Conservation (phyloP, 495 filamentous ascomycete genomes). For the Penicillium ucsense region DNA sequence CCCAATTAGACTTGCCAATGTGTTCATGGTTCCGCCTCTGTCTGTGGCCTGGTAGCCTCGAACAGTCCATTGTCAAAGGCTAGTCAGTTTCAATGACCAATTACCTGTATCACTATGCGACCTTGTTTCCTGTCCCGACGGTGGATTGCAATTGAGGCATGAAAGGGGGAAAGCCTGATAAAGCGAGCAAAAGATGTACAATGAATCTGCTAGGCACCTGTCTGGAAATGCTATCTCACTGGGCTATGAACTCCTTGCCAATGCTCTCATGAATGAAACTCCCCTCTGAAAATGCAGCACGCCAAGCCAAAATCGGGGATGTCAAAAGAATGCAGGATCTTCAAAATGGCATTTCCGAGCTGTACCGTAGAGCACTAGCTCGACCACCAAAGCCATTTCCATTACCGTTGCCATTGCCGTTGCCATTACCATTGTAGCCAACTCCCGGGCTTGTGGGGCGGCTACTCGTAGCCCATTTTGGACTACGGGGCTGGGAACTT, state of each 20-base stretch:
- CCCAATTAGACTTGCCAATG: no score
- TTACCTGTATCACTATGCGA: no score
- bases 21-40: no score
- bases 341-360: slow-evolving; percentile 30
- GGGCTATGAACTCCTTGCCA: neutral
- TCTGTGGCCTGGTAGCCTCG: no score
- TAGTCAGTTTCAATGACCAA: no score
- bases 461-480: slow-evolving; percentile 30
- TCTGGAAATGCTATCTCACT: neutral
- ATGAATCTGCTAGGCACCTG: neutral
- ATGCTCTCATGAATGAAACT: neutral
- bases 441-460: slow-evolving; percentile 37
- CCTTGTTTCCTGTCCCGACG: neutral
- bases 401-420: slow-evolving; percentile 13
- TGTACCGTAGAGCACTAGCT: slow-evolving; percentile 32
- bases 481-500: slow-evolving; percentile 38
- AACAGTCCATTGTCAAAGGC: no score
- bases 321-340: neutral
- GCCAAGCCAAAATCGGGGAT: neutral
- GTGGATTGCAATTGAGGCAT: no score
- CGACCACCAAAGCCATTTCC: slow-evolving; percentile 21
- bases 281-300: neutral
- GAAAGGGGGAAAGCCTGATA: no score
- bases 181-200: no score
- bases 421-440: slow-evolving; percentile 24